Evolutionary conservation across 78 protist species (phyloP).

Genomic region (Dictyostelium intermedium): DNA sequence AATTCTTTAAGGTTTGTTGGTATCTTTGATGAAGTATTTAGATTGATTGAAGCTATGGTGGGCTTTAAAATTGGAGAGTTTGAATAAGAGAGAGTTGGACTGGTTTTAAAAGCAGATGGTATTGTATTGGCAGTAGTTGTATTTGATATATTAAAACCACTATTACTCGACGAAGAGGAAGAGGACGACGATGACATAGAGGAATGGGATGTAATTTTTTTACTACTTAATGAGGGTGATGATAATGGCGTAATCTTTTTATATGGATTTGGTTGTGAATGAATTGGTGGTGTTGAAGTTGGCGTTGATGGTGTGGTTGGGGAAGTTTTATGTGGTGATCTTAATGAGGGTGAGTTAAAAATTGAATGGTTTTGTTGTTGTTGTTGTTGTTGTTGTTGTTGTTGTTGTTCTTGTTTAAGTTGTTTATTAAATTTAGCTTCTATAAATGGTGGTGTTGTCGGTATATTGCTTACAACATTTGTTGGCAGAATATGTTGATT

Average conservation of each 20-base stretch:
- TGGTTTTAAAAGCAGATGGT: not conserved
- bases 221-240: not conserved
- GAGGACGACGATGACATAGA: not conserved
- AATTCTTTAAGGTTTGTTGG: not conserved
- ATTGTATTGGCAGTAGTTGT: not conserved
- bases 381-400: not conserved
- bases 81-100: not conserved
- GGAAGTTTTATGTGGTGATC: not conserved
- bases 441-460: not conserved
- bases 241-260: not conserved
- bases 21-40: not conserved
- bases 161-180: not conserved
- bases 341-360: not conserved
- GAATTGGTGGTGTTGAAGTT: not conserved
- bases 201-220: not conserved
- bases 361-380: not conserved
- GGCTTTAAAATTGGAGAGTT: not conserved
- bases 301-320: not conserved
- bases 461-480: not conserved
- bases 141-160: not conserved
- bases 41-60: not conserved
- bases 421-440: conserved; percentile 1
- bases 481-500: not conserved
- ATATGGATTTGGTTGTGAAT: not conserved
- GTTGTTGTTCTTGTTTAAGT: not conserved